Conservation (phyloP, 2,329 filamentous ascomycete genomes). For the Monosporascus sp. region DNA sequence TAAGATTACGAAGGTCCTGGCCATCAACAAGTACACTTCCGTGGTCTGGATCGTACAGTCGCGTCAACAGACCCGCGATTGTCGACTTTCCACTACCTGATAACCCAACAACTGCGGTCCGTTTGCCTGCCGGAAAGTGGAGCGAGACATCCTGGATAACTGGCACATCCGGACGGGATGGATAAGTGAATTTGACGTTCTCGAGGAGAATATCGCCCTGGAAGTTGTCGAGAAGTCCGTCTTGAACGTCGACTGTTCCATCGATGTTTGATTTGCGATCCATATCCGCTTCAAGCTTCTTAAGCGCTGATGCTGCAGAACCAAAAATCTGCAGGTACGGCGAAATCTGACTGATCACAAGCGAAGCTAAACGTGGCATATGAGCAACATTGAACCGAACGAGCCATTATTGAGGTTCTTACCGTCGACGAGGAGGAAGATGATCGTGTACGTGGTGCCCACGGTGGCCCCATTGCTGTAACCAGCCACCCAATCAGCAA, state of each 20-base stretch:
- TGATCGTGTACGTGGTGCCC: conserved; percentile 55
- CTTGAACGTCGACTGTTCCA: conserved; percentile 35
- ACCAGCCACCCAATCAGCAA: conserved; percentile 33
- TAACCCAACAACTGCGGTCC: conserved; percentile 45
- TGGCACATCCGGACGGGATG: conserved; percentile 29
- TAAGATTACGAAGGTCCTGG: conserved; percentile 40
- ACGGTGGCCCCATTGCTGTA: conserved; percentile 31
- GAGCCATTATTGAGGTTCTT: conserved; percentile 10
- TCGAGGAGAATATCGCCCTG: conserved; percentile 31
- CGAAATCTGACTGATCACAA: conserved; percentile 55
- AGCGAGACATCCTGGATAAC: conserved; percentile 31
- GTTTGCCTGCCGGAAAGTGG: conserved; percentile 29
- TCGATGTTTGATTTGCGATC: conserved; percentile 42
- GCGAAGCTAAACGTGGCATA: conserved; percentile 41
- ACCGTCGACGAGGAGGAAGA: conserved; percentile 59
- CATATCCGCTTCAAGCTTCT: conserved; percentile 51
- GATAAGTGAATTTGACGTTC: conserved; percentile 33
- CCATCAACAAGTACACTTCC: conserved; percentile 45
- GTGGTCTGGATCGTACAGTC: conserved; percentile 51
- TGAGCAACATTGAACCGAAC: conserved; percentile 13
- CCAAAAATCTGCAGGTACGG: conserved; percentile 57
- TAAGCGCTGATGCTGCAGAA: conserved; percentile 47
- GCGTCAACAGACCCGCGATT: conserved; percentile 46
- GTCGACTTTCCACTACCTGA: conserved; percentile 46
- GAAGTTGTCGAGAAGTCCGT: conserved; percentile 41